Base-by-base conservation (phyloP, 805 yeast species). In the Scheffersomyces amazonensis region DNA sequence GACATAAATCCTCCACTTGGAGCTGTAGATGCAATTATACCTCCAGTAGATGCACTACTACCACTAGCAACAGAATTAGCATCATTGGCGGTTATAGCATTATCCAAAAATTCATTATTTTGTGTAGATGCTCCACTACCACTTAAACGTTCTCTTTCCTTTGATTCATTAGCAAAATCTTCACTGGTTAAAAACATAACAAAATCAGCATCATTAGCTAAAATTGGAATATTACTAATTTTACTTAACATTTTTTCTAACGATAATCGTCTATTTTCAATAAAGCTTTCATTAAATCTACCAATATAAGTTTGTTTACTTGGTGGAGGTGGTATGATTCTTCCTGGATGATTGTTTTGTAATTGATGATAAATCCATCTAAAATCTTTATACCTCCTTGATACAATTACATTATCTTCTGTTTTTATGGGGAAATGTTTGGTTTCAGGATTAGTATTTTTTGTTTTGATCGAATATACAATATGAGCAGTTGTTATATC, bases 281-380 rank as follows among this genome's bases (percentile, higher is more conserved):
- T 80, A 50, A 93, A 90, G 50, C 83, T 89, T 48, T 87, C 87
- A 50, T 88, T 88, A 62, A 93, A 89, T 44, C 96, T 75, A 4
- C 98, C 97, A 39, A 90, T 83, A 6, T 85, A 84, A 45, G 95
- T 96, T 59, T 93, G 95, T 42, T 87, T 95, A 0, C 97, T 90
- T 3, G 98, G 97, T 1, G 98, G 96, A 2, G 74, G 74, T 1
- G 99, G 98, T 17, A 93, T 81, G 25, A 93, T 81, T 41, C 75
- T 72, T 1, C 99, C 99, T 24, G 96, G 95, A 54, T 93, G 89
- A 49, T 83, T 87, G 52, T 78, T 76, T 53, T 85, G 86, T 18
- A 93, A 67, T 50, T 90, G 96, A 47, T 87, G 87, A 59, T 89
- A 91, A 10, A 93, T 70, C 98, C 98, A 91, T 43, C 96, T 69